A percentile compares a stretch with the other conserved stretches of the same genome.
Conservation (phyloP, 495 filamentous ascomycete genomes). For the Pyrenula aspistea region DNA sequence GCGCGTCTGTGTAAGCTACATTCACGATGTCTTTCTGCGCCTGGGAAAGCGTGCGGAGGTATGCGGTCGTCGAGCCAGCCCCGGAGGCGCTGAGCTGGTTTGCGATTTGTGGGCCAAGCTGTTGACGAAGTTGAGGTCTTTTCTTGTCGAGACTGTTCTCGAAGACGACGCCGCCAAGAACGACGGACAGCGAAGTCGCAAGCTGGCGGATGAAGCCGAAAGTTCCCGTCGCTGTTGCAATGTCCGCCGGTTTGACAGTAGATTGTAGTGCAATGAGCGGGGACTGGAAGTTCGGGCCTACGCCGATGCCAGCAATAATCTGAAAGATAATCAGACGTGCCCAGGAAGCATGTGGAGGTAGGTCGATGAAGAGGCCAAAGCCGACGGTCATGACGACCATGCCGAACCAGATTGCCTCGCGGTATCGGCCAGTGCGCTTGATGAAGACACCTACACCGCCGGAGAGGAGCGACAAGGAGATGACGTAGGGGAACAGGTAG, state of each 20-base stretch:
- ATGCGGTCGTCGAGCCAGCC: slow-evolving; percentile 41
- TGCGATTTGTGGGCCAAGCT: slow-evolving; percentile 16
- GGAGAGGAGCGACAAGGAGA: slow-evolving; percentile 47
- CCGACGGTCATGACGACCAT: slow-evolving; percentile 48
- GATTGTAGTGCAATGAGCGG: slow-evolving; percentile 36
- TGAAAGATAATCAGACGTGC: slow-evolving; percentile 46
- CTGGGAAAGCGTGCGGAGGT: slow-evolving; percentile 25
- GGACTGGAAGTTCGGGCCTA: slow-evolving; percentile 54
- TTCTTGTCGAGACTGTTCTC: not conserved
- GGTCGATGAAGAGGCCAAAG: slow-evolving; percentile 50
- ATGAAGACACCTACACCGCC: slow-evolving; percentile 35
- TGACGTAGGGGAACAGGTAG: slow-evolving; percentile 55
- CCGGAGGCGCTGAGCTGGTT: slow-evolving; percentile 27
- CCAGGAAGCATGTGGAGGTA: slow-evolving; percentile 37
- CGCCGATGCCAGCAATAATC: slow-evolving; percentile 38
- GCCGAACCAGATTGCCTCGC: slow-evolving; percentile 42
- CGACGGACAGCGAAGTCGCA: slow-evolving; percentile 24
- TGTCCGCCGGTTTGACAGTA: slow-evolving; percentile 17
- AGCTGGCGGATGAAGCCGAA: slow-evolving; percentile 26
- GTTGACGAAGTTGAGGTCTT: slow-evolving; percentile 4
- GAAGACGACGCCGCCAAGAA: slow-evolving; percentile 28
- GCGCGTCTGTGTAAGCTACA: slow-evolving; percentile 38
- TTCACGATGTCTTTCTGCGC: slow-evolving; percentile 35
- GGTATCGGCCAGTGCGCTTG: slow-evolving; percentile 37
- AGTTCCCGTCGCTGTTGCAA: slow-evolving; percentile 23